phyloP scores from a whole-genome alignment of 192 early-diverging fungal species.

The Entophlyctis luteolus region DNA sequence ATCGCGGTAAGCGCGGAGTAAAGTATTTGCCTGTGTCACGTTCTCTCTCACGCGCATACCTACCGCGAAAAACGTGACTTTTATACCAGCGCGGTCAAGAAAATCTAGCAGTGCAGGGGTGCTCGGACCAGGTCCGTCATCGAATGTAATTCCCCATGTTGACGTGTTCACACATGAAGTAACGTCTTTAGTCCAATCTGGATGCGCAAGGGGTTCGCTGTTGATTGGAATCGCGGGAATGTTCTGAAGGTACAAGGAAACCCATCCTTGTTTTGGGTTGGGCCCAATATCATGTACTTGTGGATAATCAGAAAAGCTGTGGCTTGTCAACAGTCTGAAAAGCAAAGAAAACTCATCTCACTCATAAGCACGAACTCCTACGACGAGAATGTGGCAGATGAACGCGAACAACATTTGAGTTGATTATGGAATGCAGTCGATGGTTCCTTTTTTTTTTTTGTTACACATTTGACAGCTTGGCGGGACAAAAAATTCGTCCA shows the following conservation, averaged over 20 bases:
- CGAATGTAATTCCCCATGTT: conserved; percentile 20
- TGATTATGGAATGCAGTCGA: too few species aligned
- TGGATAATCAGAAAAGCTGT: neutral
- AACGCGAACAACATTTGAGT: too few species aligned
- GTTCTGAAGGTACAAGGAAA: conserved; percentile 3
- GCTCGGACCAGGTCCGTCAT: conserved; percentile 47
- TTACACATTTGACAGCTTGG: too few species aligned
- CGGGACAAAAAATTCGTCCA: too few species aligned
- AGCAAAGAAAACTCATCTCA: neutral
- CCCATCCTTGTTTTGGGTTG: conserved; percentile 3
- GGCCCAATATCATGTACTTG: conserved; percentile 1
- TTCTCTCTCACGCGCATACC: conserved; percentile 50
- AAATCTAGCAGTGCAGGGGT: conserved; percentile 52
- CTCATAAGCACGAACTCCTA: too few species aligned
- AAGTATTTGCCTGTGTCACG: neutral
- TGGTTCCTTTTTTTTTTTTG: too few species aligned
- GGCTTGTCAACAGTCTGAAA: neutral
- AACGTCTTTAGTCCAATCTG: conserved; percentile 12
- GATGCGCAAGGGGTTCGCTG: neutral
- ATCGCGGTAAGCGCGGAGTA: conserved; percentile 46
- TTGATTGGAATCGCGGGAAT: conserved; percentile 3
- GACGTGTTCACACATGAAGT: neutral
- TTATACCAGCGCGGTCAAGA: conserved; percentile 47
- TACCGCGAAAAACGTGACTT: conserved; percentile 71
- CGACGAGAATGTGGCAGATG: too few species aligned